These are phyloP conservation scores for Aspergillus quadricinctus DNA, from an alignment of 2,329 filamentous ascomycete species.

Conservation along the genomic window DNA sequence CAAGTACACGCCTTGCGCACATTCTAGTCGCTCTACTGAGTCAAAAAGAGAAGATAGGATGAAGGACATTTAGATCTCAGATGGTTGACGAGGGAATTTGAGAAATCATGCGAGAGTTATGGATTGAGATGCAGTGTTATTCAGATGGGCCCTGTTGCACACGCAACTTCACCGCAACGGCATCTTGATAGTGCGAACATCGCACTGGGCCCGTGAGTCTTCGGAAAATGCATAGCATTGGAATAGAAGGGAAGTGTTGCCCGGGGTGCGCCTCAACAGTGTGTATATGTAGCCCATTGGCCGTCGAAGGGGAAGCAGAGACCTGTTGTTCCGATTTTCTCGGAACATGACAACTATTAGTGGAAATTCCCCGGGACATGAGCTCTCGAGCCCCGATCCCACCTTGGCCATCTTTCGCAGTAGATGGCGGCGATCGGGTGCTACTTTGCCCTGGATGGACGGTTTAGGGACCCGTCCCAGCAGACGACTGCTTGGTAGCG, in stretches of 20 bases:
- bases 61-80: background rate
- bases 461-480: too few species aligned
- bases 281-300: background rate
- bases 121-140: background rate
- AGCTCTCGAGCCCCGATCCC: background rate
- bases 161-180: background rate
- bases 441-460: too few species aligned
- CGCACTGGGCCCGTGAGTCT: background rate
- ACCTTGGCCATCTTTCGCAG: background rate
- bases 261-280: background rate
- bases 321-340: background rate
- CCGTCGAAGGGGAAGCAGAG: background rate
- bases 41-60: background rate
- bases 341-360: background rate
- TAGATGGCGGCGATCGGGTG: background rate
- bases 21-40: background rate
- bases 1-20: background rate
- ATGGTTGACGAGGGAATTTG: background rate
- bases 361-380: background rate
- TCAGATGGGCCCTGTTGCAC: background rate
- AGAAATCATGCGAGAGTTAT: background rate
- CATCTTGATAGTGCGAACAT: background rate
- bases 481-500: background rate
- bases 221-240: background rate
- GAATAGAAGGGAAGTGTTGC: background rate